Conservation (phyloP, 2,329 filamentous ascomycete genomes). For the Hirsutella rhossiliensis region DNA sequence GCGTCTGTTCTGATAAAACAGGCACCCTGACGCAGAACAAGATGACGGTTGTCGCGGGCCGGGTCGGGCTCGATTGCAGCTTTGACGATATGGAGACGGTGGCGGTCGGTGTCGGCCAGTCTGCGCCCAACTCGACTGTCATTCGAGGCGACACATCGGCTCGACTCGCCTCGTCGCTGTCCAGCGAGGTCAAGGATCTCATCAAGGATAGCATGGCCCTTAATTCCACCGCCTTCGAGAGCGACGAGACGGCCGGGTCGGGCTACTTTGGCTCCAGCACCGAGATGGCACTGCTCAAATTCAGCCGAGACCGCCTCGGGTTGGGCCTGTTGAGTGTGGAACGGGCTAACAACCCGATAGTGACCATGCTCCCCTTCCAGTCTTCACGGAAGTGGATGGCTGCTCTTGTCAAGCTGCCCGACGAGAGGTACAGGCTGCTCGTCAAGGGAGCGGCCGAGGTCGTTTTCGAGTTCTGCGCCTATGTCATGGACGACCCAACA, state of each 20-base stretch:
- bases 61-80: conserved; percentile 29
- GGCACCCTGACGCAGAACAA: conserved; percentile 53
- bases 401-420: conserved; percentile 33
- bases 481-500: conserved; percentile 31
- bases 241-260: conserved; percentile 20
- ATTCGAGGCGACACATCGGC: conserved; percentile 14
- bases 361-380: conserved; percentile 41
- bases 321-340: conserved; percentile 32
- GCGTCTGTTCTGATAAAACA: conserved; percentile 54
- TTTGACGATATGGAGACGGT: conserved; percentile 23
- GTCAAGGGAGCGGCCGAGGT: conserved; percentile 49
- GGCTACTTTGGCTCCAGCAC: conserved; percentile 42
- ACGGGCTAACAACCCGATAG: conserved; percentile 30
- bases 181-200: conserved; percentile 20
- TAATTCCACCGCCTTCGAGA: conserved; percentile 43
- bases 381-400: conserved; percentile 45
- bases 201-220: conserved; percentile 28
- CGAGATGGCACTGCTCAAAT: conserved; percentile 39
- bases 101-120: conserved; percentile 8
- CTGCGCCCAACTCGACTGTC: conserved; percentile 10
- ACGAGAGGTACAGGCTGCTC: conserved; percentile 35
- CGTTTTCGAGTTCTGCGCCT: conserved; percentile 31
- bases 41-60: conserved; percentile 48
- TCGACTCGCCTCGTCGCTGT: conserved; percentile 17
- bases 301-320: conserved; percentile 36